Conservation (phyloP, 306 rosid species). For the Oxytropis ochrocephala region DNA sequence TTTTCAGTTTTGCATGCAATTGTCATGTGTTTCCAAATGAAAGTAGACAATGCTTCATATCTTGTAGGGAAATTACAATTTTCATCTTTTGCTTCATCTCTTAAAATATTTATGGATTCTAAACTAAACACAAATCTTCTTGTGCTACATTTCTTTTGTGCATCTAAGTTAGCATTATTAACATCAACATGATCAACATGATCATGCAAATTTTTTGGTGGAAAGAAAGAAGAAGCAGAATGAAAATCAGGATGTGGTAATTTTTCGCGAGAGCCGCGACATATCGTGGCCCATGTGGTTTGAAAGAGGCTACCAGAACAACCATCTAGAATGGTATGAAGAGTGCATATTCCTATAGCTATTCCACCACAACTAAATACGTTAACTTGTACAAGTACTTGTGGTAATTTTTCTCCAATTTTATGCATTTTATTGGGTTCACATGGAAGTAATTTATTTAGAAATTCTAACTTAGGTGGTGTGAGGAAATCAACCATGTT, state of each 20-base stretch:
- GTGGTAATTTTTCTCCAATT: conserved; percentile 12
- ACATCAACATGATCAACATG: not conserved
- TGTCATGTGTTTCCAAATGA: conserved; percentile 36
- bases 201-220: conserved; percentile 25
- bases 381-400: conserved; percentile 38
- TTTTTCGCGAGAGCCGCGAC: not conserved
- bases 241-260: conserved; percentile 20
- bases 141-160: conserved; percentile 17
- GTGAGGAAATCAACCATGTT: conserved; percentile 33
- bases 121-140: conserved; percentile 36
- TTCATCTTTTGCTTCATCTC: conserved; percentile 16
- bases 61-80: conserved; percentile 27
- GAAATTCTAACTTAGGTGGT: conserved; percentile 22
- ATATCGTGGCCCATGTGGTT: conserved; percentile 31
- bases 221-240: conserved; percentile 28
- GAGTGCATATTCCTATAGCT: conserved; percentile 30
- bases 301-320: conserved; percentile 13
- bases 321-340: conserved; percentile 40
- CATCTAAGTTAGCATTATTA: not conserved
- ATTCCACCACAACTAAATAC: conserved; percentile 46
- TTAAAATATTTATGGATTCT: conserved; percentile 17
- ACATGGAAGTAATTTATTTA: conserved; percentile 33
- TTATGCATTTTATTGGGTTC: conserved; percentile 24
- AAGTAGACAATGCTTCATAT: conserved; percentile 30
- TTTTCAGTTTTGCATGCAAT: conserved; percentile 24